Conservation (phyloP, 441 rosid genomes). For the Daphne laureola region DNA sequence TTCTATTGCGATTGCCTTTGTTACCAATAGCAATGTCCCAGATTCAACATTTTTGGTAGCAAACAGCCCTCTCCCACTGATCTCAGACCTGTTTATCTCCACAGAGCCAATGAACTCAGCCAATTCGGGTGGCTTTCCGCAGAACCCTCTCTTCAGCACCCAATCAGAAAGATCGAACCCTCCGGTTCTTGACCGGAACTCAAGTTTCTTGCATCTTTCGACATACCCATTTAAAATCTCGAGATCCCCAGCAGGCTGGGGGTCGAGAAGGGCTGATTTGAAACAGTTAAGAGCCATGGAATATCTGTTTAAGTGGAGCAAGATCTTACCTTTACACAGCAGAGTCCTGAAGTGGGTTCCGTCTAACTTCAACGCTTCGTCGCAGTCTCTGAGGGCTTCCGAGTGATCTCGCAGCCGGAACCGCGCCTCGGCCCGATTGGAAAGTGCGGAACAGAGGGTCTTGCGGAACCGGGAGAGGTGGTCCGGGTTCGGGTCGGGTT, state of each 20-base stretch:
- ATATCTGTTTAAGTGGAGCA: slow-evolving; percentile 53
- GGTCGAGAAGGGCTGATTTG: slow-evolving; percentile 41
- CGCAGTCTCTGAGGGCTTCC: slow-evolving; percentile 55
- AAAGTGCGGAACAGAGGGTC: slow-evolving; percentile 60
- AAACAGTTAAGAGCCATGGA: slow-evolving; percentile 64
- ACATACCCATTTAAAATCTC: slow-evolving; percentile 46
- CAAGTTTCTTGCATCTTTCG: slow-evolving; percentile 75
- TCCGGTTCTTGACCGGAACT: slow-evolving; percentile 67
- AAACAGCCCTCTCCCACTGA: slow-evolving; percentile 81
- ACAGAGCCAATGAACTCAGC: slow-evolving; percentile 65
- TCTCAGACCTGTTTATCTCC: slow-evolving; percentile 49
- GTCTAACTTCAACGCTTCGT: slow-evolving; percentile 50
- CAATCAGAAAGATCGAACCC: slow-evolving; percentile 80
- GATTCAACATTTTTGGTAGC: slow-evolving; percentile 57
- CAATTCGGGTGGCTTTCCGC: slow-evolving; percentile 57
- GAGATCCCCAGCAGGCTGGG: slow-evolving; percentile 44
- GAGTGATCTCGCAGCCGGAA: slow-evolving; percentile 34
- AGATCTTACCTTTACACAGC: slow-evolving; percentile 69
- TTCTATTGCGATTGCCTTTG: slow-evolving; percentile 66
- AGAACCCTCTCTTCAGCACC: slow-evolving; percentile 51
- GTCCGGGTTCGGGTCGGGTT: slow-evolving; percentile 17
- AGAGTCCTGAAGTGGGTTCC: slow-evolving; percentile 74
- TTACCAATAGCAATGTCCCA: slow-evolving; percentile 54
- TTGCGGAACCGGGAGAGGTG: slow-evolving; percentile 32
- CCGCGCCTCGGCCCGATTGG: slow-evolving; percentile 71